Evolutionary conservation across 163 green algal species (phyloP).

Genomic region (Chloromonas sp.): DNA sequence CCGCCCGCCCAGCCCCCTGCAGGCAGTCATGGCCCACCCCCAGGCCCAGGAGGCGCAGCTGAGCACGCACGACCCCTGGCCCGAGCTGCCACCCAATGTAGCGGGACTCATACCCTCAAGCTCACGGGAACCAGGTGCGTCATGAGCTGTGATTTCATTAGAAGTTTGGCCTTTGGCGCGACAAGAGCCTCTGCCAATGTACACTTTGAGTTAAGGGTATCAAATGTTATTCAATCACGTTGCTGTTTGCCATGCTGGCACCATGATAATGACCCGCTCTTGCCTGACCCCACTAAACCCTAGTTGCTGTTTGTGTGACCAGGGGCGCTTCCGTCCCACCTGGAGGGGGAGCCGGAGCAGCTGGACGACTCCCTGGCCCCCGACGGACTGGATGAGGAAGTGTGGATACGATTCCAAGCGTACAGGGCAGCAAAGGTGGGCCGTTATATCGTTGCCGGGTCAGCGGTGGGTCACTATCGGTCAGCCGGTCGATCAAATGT

Average conservation of each 20-base stretch:
- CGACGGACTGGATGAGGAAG: slow-evolving; percentile 1
- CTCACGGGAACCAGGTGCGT: not conserved
- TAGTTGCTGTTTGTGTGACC: not conserved
- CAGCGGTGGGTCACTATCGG: no score
- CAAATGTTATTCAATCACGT: no score
- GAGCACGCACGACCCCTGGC: not conserved
- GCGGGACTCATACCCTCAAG: not conserved
- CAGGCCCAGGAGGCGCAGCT: not conserved
- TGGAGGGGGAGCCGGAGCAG: slow-evolving; percentile 3
- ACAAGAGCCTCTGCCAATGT: no score
- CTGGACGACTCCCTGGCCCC: not conserved
- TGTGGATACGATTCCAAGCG: slow-evolving; percentile 2
- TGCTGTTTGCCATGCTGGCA: no score
- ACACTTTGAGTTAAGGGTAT: no score
- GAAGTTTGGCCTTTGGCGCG: no score
- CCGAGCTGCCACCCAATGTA: not conserved
- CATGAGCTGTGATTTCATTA: not conserved
- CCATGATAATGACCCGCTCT: no score
- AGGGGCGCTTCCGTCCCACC: not conserved
- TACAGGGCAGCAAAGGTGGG: not conserved
- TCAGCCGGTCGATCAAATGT: no score
- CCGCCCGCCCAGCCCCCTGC: not conserved
- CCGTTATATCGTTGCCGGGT: no score
- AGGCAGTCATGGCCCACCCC: not conserved
- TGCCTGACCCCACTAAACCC: no score